Base-by-base conservation (phyloP, 345 rosid genomes). In the Ceriops tagal region DNA sequence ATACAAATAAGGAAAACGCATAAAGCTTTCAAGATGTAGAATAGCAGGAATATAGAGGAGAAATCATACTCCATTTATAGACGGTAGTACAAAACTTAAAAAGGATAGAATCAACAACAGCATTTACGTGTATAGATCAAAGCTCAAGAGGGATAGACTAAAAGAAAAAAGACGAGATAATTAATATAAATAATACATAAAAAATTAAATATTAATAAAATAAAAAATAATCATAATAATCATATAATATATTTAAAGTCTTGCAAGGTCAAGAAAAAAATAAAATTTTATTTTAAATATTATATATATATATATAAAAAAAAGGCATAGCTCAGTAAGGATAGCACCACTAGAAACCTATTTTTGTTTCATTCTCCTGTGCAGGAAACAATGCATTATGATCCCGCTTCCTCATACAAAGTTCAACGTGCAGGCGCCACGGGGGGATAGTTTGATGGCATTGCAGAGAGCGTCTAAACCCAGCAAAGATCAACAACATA, bases 251-350 rank as follows among this genome's bases (percentile, higher is more conserved):
- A 4, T 21, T 0, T 0, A 34, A 75, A 70, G 79, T 20, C 75
- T 75, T 75, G 79, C 75, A 75, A 75, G 79, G 53, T 75, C 79
- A 75, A 75, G 79, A 75, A 75, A 75, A 65, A 22, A 53, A 24
- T 27, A 34, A 28, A 1, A 7, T 6, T 22, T 39, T 39, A 1
- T 37, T 37, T 9, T 43, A 11, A 43, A 43, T 6, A 58, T 3
- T 6, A 27, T 19, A 4, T 55, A 3, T 4, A 8, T n/a, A n/a
- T n/a, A 18, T 15, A 55, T n/a, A 39, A 3, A 5, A 10, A 24
- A 24, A 24, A 21, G 35, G 56, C 47, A 31, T 79, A 85, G 92
- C 90, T 88, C 90, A 81, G 81, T 3, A 3, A 74, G 76, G 92
- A 88, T 78, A 88, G 80, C 81, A 73, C 88, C 92, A 20, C 43